Percentiles rank a stretch among this genome's conserved stretches.
Evolutionary conservation across 2,329 filamentous ascomycete species (phyloP).

Genomic region (Alternaria atra): DNA sequence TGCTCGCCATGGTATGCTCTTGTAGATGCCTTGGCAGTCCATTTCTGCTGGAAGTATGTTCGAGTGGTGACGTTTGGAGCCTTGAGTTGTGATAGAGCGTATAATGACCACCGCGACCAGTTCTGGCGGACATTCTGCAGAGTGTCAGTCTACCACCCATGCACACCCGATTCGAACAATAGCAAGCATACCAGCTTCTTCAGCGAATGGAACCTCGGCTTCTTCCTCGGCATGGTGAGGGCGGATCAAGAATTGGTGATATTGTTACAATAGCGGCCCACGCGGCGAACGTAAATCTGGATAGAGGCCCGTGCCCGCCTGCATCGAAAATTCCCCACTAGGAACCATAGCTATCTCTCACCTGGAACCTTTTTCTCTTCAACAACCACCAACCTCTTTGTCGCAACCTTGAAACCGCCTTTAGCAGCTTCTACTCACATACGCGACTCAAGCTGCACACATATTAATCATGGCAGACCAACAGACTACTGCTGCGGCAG

Average conservation of each 20-base stretch:
- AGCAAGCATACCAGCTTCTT: slow-evolving; percentile 67
- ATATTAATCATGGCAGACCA: slow-evolving; percentile 35
- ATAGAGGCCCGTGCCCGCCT: slow-evolving; percentile 12
- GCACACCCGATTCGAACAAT: neutral
- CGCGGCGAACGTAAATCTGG: slow-evolving; percentile 11
- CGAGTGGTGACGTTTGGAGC: slow-evolving; percentile 48
- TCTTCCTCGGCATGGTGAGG: slow-evolving; percentile 55
- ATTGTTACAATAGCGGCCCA: slow-evolving; percentile 13
- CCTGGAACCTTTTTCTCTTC: slow-evolving; percentile 10
- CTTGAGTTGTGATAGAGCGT: slow-evolving; percentile 74
- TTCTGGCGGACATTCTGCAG: slow-evolving; percentile 88
- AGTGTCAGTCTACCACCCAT: slow-evolving; percentile 16
- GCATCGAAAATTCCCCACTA: slow-evolving; percentile 25
- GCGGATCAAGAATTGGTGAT: slow-evolving; percentile 13
- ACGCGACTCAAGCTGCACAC: slow-evolving; percentile 18
- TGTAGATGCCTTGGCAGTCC: slow-evolving; percentile 83
- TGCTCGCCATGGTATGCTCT: slow-evolving; percentile 95
- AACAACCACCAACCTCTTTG: slow-evolving; percentile 2
- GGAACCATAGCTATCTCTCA: slow-evolving; percentile 15
- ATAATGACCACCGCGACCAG: slow-evolving; percentile 98
- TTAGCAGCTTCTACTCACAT: slow-evolving; percentile 4
- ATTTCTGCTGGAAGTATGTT: slow-evolving; percentile 99
- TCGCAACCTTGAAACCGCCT: neutral
- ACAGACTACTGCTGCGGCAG: slow-evolving; percentile 24
- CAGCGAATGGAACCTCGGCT: slow-evolving; percentile 70